Percentiles rank a stretch among this genome's conserved stretches.
phyloP scores from a whole-genome alignment of 1,284 basidiomycete species.

The Chiua sp. region DNA sequence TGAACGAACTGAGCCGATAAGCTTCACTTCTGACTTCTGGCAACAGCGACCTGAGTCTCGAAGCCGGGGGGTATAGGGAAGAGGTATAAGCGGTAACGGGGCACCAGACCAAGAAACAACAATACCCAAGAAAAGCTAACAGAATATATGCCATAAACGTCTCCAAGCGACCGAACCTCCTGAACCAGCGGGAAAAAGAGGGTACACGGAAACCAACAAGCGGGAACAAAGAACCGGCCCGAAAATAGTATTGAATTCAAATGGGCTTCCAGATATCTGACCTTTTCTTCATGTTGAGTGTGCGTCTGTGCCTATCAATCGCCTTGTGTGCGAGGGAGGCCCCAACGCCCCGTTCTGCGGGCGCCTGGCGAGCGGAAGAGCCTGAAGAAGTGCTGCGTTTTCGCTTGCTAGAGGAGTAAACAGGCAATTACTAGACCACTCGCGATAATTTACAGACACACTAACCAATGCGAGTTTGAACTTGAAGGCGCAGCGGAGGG shows the following conservation, averaged over 20 bases:
- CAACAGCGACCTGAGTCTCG: not conserved
- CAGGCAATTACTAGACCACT: not conserved
- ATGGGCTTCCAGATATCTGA: slow-evolving; percentile 13
- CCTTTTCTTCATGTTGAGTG: slow-evolving; percentile 1
- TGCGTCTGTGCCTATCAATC: slow-evolving; percentile 8
- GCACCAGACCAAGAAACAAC: not conserved
- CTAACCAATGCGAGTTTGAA: slow-evolving; percentile 19
- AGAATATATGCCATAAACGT: not conserved
- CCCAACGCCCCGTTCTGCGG: slow-evolving; percentile 4
- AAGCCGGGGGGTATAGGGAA: not conserved
- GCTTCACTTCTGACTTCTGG: not conserved
- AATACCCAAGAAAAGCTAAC: not conserved
- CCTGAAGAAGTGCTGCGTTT: not conserved
- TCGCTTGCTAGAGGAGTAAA: slow-evolving; percentile 2
- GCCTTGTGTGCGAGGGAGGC: slow-evolving; percentile 7
- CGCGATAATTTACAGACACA: not conserved
- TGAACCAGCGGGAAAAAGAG: not conserved
- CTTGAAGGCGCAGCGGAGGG: slow-evolving; percentile 6
- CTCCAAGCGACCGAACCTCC: not conserved
- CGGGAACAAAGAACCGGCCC: not conserved
- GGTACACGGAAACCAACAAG: not conserved
- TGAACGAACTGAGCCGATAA: slow-evolving; percentile 10
- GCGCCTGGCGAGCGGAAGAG: slow-evolving; percentile 10
- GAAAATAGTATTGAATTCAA: not conserved
- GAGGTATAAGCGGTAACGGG: not conserved